Conservation (phyloP, 75 land plant genomes). For the Pinus albicaulis region DNA sequence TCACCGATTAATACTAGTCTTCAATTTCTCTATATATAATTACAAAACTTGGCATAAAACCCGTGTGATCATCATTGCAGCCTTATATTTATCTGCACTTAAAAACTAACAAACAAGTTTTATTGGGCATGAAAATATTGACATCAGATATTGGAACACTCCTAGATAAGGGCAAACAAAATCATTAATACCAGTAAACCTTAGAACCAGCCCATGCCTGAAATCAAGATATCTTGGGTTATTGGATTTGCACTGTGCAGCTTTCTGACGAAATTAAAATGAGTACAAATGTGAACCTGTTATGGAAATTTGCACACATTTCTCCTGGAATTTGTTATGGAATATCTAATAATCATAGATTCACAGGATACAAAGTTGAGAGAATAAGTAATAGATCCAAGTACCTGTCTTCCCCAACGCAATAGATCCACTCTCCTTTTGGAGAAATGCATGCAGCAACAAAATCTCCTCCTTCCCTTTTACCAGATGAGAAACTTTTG, state of each 20-base stretch:
- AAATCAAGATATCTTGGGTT: background rate
- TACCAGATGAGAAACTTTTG: constrained; percentile 97
- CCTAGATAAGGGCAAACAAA: too few relatives aligned
- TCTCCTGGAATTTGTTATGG: background rate
- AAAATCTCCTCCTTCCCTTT: constrained; percentile 98
- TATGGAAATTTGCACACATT: background rate
- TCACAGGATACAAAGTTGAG: background rate
- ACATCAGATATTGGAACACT: too few relatives aligned
- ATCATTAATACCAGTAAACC: background rate
- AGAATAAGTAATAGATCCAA: background rate
- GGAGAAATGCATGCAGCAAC: constrained; percentile 94
- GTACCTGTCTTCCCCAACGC: constrained; percentile 97
- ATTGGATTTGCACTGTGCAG: background rate
- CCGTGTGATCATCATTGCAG: too few relatives aligned
- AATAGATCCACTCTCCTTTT: constrained; percentile 99
- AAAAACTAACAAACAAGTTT: too few relatives aligned
- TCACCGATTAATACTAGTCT: too few relatives aligned
- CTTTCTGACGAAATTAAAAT: background rate
- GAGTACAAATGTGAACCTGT: background rate
- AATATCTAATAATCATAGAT: background rate
- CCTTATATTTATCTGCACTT: too few relatives aligned
- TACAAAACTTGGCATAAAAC: too few relatives aligned
- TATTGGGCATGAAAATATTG: too few relatives aligned
- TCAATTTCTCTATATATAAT: too few relatives aligned
- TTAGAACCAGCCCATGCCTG: background rate